phyloP scores from a whole-genome alignment of 441 rosid genomes.

The Omphalea diandra region DNA sequence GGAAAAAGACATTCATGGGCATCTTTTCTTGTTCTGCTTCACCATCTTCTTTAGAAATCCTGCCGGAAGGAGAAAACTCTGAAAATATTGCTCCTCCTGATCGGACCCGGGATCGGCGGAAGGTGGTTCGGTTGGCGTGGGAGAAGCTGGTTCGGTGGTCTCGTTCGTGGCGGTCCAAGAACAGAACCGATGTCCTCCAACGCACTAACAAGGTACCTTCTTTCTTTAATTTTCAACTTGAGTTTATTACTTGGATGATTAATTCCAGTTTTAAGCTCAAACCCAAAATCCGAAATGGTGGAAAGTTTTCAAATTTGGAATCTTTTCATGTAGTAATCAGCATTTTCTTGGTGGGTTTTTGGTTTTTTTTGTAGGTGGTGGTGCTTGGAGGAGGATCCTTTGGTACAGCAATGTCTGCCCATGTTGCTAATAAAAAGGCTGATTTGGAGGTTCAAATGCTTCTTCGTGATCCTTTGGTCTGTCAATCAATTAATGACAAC shows the following conservation, averaged over 20 bases:
- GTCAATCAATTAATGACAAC: constrained; percentile 60
- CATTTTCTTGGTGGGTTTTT: constrained; percentile 8
- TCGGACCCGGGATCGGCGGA: constrained; percentile 55
- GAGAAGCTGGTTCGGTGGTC: constrained; percentile 91
- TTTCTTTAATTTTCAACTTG: background rate
- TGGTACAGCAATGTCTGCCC: constrained; percentile 96
- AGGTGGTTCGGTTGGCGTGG: constrained; percentile 79
- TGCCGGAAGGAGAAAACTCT: background rate
- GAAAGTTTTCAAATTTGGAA: background rate
- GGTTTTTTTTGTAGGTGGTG: constrained; percentile 60
- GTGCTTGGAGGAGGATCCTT: constrained; percentile 98
- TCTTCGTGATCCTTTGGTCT: constrained; percentile 68
- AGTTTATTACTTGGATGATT: background rate
- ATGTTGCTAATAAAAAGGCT: constrained; percentile 66
- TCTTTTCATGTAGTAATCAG: background rate
- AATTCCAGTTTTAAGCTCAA: background rate
- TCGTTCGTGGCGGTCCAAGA: constrained; percentile 75
- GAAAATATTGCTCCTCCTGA: background rate
- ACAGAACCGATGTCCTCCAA: constrained; percentile 66
- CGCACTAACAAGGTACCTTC: constrained; percentile 70
- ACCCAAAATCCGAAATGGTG: background rate
- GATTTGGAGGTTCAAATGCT: constrained; percentile 77
- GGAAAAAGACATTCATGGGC: background rate
- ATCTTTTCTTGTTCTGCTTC: background rate
- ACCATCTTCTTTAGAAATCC: background rate